phyloP scores from a whole-genome alignment of 179 eudicot species.

The Amaranthus tricolor region DNA sequence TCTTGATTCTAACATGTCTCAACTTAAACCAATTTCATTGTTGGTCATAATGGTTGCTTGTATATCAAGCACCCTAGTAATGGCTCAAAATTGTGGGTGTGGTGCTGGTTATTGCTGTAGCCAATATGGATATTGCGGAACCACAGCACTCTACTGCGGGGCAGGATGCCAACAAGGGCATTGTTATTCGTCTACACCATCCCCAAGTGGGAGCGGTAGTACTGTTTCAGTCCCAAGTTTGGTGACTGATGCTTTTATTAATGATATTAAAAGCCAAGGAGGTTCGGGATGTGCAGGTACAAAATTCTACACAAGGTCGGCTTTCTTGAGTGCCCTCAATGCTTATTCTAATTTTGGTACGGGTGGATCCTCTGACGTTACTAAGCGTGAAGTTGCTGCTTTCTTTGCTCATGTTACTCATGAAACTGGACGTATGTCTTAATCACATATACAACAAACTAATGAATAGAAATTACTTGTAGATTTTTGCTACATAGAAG shows the following conservation, averaged over 20 bases:
- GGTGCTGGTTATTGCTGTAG: not conserved
- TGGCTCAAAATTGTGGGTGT: slow-evolving; percentile 2
- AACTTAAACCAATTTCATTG: not conserved
- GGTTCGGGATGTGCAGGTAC: not conserved
- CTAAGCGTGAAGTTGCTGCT: no score
- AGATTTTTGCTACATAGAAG: no score
- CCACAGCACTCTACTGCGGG: not conserved
- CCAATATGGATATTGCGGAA: not conserved
- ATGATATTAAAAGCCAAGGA: not conserved
- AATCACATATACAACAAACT: not conserved
- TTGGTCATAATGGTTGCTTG: not conserved
- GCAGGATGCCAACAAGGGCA: not conserved
- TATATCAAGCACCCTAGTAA: not conserved
- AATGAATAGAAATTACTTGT: no score
- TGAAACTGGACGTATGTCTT: no score
- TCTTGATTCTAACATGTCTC: not conserved
- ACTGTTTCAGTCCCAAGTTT: not conserved
- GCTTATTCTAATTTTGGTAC: not conserved
- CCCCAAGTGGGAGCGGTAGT: not conserved
- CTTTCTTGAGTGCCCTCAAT: not conserved
- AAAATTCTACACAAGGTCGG: not conserved
- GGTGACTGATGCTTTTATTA: not conserved
- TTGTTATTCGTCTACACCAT: not conserved
- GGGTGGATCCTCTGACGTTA: no score
- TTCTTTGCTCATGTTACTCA: no score